These are phyloP conservation scores for Sporopachydermia lactativora DNA, from an alignment of 805 yeast genomes.

Conservation along the genomic window DNA sequence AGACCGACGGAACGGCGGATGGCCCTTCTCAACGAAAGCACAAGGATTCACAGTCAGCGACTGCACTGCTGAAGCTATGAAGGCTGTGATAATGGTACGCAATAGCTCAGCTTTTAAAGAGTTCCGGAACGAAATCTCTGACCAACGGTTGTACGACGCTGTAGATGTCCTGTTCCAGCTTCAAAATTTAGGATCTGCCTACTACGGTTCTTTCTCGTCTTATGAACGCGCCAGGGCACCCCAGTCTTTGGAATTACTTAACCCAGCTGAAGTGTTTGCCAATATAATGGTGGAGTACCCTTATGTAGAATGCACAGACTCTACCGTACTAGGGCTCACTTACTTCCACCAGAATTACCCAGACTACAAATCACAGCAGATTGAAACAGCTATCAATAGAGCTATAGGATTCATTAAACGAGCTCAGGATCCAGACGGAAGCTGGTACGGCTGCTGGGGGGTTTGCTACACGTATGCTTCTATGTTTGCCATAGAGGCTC, in stretches of 20 bases:
- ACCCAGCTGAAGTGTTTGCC: conserved; percentile 97
- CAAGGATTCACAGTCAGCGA: conserved; percentile 97
- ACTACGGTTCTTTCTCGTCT: conserved; percentile 84
- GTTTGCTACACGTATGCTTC: conserved; percentile 91
- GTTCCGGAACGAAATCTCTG: conserved; percentile 37
- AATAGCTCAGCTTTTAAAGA: conserved; percentile 39
- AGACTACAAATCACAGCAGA: conserved; percentile 51
- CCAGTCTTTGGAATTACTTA: conserved; percentile 56
- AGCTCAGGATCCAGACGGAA: conserved; percentile 68
- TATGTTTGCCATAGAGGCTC: conserved; percentile 95
- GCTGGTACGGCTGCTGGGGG: conserved; percentile 99
- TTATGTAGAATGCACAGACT: conserved; percentile 95
- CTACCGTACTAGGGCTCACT: conserved; percentile 78
- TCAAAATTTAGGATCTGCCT: conserved; percentile 69
- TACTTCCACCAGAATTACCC: conserved; percentile 50
- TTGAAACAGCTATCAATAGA: conserved; percentile 50
- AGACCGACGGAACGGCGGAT: conserved; percentile 76
- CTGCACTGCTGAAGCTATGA: conserved; percentile 91
- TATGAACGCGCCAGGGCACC: conserved; percentile 83
- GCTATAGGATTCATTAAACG: conserved; percentile 62
- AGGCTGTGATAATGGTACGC: conserved; percentile 86
- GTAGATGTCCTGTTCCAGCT: conserved; percentile 62
- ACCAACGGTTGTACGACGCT: conserved; percentile 43
- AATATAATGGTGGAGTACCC: conserved; percentile 98
- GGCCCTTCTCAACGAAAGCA: conserved; percentile 92